Evolutionary conservation across 129 eudicot genomes (phyloP).

Genomic region (Scalesia atractyloides): DNA sequence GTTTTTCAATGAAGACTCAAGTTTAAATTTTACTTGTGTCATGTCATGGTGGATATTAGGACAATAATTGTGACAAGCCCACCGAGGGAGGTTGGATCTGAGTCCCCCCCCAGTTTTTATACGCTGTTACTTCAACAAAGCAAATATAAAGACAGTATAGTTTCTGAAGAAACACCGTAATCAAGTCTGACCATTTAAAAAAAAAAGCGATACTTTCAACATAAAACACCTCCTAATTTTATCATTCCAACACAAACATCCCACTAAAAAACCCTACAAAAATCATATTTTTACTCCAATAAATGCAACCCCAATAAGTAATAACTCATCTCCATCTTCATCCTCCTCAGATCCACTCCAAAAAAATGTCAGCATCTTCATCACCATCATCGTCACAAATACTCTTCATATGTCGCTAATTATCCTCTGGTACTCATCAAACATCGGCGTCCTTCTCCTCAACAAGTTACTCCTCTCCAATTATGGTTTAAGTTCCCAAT

Average conservation of each 20-base stretch:
- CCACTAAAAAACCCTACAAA: constrained; percentile 10
- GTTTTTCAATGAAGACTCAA: no score
- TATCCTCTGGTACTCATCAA: constrained; percentile 70
- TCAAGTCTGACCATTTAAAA: no score
- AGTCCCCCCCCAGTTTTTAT: no score
- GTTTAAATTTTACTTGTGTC: no score
- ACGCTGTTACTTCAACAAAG: no score
- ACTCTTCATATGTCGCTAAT: constrained; percentile 61
- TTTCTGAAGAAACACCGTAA: no score
- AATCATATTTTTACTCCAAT: background rate
- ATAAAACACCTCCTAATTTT: constrained; percentile 8
- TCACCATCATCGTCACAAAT: constrained; percentile 37
- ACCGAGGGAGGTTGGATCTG: no score
- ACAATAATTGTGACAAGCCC: no score
- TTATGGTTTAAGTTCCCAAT: constrained; percentile 72
- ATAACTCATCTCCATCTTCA: constrained; percentile 10
- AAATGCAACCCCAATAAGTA: background rate
- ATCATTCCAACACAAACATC: constrained; percentile 5
- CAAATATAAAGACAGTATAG: no score
- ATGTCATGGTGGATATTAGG: no score
- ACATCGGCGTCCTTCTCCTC: constrained; percentile 78
- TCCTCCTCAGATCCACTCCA: constrained; percentile 9
- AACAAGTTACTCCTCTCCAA: constrained; percentile 71
- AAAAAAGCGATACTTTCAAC: constrained; percentile 18
- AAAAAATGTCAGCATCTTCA: constrained; percentile 22